These are phyloP conservation scores for Stephanodiscus triporus DNA, from an alignment of 108 stramenopile genomes.

Conservation along the genomic window DNA sequence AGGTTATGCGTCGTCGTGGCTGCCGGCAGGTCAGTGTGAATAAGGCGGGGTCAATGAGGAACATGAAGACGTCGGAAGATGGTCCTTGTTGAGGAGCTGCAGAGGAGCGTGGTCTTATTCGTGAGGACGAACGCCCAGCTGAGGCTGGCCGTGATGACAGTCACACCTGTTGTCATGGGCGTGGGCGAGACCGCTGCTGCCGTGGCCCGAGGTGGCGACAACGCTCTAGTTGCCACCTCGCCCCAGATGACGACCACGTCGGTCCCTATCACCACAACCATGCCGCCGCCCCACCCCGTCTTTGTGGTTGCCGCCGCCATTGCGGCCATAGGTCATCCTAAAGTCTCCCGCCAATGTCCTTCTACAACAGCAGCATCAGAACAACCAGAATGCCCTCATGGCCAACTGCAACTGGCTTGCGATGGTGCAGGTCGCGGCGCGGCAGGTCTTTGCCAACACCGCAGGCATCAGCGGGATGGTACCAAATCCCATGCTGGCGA, in stretches of 20 bases:
- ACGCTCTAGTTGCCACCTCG: not conserved
- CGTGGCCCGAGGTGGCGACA: not conserved
- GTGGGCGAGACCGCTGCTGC: not conserved
- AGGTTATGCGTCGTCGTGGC: too few species aligned
- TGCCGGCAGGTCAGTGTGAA: too few species aligned
- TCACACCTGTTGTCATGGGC: too few species aligned
- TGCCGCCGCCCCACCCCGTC: not conserved
- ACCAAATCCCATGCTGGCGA: constrained; percentile 9
- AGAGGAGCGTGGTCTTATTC: constrained; percentile 84
- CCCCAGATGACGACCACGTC: not conserved
- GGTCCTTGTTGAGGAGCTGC: constrained; percentile 84
- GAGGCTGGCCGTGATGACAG: too few species aligned
- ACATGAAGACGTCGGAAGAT: constrained; percentile 81
- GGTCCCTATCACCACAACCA: not conserved
- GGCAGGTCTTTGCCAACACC: not conserved
- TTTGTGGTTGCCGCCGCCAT: not conserved
- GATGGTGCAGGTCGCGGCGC: not conserved
- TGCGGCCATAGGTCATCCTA: too few species aligned
- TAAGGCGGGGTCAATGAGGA: too few species aligned
- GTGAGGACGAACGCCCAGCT: constrained; percentile 53
- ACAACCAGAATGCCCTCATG: not conserved
- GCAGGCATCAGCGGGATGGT: not conserved
- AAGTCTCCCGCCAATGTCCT: not conserved
- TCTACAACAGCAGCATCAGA: not conserved
- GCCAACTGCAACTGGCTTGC: constrained; percentile 19